Evolutionary conservation across 176 grass and related monocot genomes (phyloP).

Genomic region (Typha latifolia): DNA sequence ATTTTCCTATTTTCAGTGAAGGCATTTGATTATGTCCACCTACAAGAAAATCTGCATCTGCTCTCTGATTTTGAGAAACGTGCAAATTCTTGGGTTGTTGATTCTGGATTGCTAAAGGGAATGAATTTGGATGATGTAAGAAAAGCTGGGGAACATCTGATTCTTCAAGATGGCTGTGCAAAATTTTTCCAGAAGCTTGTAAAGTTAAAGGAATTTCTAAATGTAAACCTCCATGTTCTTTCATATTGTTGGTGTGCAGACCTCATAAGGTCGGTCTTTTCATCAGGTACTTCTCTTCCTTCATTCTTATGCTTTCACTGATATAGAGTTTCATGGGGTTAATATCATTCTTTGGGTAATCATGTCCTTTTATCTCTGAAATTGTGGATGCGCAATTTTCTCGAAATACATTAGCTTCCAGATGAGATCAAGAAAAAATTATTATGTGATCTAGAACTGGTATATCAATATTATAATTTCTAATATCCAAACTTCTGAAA

Average conservation of each 20-base stretch:
- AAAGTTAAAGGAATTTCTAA: slow-evolving; percentile 38
- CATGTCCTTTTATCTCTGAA: too few species aligned
- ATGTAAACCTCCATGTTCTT: slow-evolving; percentile 84
- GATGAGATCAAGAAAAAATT: too few species aligned
- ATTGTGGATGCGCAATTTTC: too few species aligned
- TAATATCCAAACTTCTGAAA: too few species aligned
- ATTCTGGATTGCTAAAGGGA: slow-evolving; percentile 77
- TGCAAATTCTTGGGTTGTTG: slow-evolving; percentile 80
- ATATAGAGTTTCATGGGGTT: too few species aligned
- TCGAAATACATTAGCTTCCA: too few species aligned
- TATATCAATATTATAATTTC: too few species aligned
- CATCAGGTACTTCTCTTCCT: slow-evolving; percentile 54
- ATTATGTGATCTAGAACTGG: too few species aligned
- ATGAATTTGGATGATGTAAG: slow-evolving; percentile 87
- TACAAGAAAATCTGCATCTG: slow-evolving; percentile 55
- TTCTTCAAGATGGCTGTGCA: slow-evolving; percentile 81
- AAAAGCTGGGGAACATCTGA: slow-evolving; percentile 73
- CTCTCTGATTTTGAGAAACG: slow-evolving; percentile 80
- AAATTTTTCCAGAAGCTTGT: slow-evolving; percentile 79
- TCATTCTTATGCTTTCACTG: too few species aligned
- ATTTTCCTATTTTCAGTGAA: slow-evolving; percentile 28
- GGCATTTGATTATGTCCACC: slow-evolving; percentile 55
- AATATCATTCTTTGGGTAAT: too few species aligned
- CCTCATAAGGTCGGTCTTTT: slow-evolving; percentile 85
- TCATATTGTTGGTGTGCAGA: slow-evolving; percentile 96